Evolutionary conservation across 257 asterid species (phyloP), one percentile per base, ranked within the genome.

Genomic region (Solanum habrochaites): DNA sequence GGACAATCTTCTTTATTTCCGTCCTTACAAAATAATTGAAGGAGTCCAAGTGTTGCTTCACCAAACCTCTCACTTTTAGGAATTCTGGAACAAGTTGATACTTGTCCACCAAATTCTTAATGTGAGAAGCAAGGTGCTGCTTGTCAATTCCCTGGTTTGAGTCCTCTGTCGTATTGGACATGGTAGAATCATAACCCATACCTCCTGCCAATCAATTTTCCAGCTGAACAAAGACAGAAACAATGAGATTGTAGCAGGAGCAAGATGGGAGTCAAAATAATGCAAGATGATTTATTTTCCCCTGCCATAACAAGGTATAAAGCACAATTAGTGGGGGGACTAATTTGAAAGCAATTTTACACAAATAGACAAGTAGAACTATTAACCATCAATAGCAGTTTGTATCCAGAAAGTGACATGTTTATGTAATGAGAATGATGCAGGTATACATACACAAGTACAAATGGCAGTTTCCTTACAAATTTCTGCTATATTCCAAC

Each of bases 21-120:
- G 93, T 92, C 89, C 85, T 88, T 40, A 93, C 90, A 88, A 95
- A 94, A 90, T 91, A 97, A 88, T 97, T 97, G 84, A 93, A 97
- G 84, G 99, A 97, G 87, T 96, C 99, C 91, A 97, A 87, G 90
- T 97, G 98, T 69, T 93, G 98, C 89, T 95, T 97, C 94, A 95
- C 99, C 87, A 97, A 93, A 35, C 98, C 98, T 87, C 98, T 92
- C 88, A 95, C 97, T 97, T 97, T 97, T 71, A 97, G 88, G 86
- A 94, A 97, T 86, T 95, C 99, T 0, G 98, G 98, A 66, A 97
- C 88, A 25, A 97, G 89, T 37, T 94, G 97, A 90, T 62, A 97
- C 90, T 97, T 97, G 87, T 93, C 96, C 11, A 97, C 98, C 2
- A 94, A 88, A 39, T 83, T 90, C 91, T 94, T 94, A 56, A 93